Evolutionary conservation across 345 rosid species (phyloP), one percentile per base, ranked within the genome.

Genomic region (Triadica sebifera): DNA sequence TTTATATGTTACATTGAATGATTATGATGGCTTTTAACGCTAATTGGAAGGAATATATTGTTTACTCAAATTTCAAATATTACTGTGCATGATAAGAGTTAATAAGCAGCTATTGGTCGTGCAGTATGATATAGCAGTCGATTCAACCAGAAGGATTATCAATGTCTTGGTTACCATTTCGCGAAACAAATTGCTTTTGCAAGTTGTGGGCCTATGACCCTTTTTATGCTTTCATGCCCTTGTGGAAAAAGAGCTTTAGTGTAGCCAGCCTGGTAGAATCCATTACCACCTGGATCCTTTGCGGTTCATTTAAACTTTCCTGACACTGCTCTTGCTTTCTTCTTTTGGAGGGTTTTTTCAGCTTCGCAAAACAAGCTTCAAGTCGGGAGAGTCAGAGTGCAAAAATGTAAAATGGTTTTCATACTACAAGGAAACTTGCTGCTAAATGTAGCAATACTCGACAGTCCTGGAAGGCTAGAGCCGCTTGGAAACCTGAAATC

Each of bases 241-340:
- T 6, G 12, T 5, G 46, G 24, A 55, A 62, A 62, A 62, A 34
- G 24, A n/a, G 7, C 47, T 3, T 41, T 39, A 16, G 24, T 5
- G 25, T 49, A 64, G 13, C 24, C 67, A 64, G 24, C 67, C 67
- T 64, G 67, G 47, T 64, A 64, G 25, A 64, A 41, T n/a, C 25
- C 67, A 39, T 64, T 39, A 39, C 50, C 67, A 39, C 15, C 50
- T 17, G n/a, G 67, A 29, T 24, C 9, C 22, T 34, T 16, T 8
- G 11, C 12, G 37, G 1, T 11, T 24, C 8, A 2, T 10, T 24
- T 22, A 57, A 55, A 58, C 15, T 12, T 58, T 58, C 22, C 16
- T 11, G 37, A 37, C 12, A 34, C 3, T 58, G 5, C 1, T 55
- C 1, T 4, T n/a, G n/a, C n/a, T n/a, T 7, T 55, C 24, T 6